Conservation (phyloP, 495 filamentous ascomycete genomes). For the Astrocystis sublimbata region DNA sequence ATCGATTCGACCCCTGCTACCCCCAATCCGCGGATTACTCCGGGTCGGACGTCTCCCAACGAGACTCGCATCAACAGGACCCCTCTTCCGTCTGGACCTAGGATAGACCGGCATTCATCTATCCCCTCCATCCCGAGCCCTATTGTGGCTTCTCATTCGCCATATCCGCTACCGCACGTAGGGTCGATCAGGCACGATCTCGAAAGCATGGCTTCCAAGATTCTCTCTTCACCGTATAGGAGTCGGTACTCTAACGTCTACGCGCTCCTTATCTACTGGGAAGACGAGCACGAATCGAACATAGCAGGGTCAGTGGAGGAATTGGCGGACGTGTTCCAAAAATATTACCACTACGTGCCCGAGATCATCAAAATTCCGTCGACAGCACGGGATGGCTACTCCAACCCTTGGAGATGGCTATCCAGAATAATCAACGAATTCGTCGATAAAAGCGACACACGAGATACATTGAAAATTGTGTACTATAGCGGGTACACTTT, state of each 20-base stretch:
- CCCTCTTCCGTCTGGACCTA: slow-evolving; percentile 48
- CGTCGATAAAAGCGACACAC: slow-evolving; percentile 44
- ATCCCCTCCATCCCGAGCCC: slow-evolving; percentile 30
- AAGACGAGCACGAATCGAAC: slow-evolving; percentile 44
- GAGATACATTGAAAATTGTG: slow-evolving; percentile 49
- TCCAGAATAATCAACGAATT: slow-evolving; percentile 45
- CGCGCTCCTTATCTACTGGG: slow-evolving; percentile 49
- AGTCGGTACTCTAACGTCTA: slow-evolving; percentile 46
- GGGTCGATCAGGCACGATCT: slow-evolving; percentile 43
- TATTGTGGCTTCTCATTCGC: slow-evolving; percentile 22
- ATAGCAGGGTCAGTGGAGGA: slow-evolving; percentile 39
- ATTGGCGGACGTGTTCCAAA: slow-evolving; percentile 40
- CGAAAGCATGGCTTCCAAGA: slow-evolving; percentile 41
- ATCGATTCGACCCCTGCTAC: slow-evolving; percentile 36
- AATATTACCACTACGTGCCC: slow-evolving; percentile 45
- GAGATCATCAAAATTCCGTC: slow-evolving; percentile 45
- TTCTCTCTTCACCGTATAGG: slow-evolving; percentile 42
- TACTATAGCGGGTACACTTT: slow-evolving; percentile 51
- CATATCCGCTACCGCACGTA: slow-evolving; percentile 37
- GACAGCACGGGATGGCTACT: slow-evolving; percentile 38
- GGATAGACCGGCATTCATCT: slow-evolving; percentile 42
- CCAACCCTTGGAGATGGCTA: slow-evolving; percentile 46
- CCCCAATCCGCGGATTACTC: slow-evolving; percentile 26
- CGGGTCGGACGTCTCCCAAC: slow-evolving; percentile 35
- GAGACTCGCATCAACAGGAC: slow-evolving; percentile 49